These are phyloP conservation scores for Canavalia ensiformis DNA, from an alignment of 306 rosid genomes.

Conservation along the genomic window DNA sequence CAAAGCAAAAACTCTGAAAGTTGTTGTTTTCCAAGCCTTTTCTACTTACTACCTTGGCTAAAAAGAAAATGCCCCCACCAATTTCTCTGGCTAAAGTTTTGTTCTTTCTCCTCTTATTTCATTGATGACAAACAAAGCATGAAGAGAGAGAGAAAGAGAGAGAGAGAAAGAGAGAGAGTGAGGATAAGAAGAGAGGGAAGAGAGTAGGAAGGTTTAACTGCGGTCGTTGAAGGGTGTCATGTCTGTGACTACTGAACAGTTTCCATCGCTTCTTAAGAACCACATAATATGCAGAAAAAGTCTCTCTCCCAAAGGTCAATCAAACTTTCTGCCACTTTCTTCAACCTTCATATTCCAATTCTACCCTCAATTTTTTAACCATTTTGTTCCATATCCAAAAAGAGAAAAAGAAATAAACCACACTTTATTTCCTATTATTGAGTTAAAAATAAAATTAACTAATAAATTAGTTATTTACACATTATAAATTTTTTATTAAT, in stretches of 20 bases:
- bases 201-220: conserved; percentile 49
- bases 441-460: background rate
- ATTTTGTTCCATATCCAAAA: background rate
- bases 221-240: conserved; percentile 56
- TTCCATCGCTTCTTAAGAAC: conserved; percentile 55
- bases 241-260: conserved; percentile 55
- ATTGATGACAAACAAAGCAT: conserved; percentile 41
- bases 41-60: conserved; percentile 42
- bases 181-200: background rate
- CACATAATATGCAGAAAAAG: conserved; percentile 64
- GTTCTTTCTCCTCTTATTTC: conserved; percentile 42
- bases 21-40: background rate
- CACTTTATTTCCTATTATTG: background rate
- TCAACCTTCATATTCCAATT: conserved; percentile 41
- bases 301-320: conserved; percentile 40
- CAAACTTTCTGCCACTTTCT: conserved; percentile 39
- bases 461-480: too few relatives aligned
- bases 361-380: conserved; percentile 15
- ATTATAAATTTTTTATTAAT: too few relatives aligned
- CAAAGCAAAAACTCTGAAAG: background rate
- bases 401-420: background rate
- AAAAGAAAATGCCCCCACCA: conserved; percentile 54
- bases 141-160: background rate
- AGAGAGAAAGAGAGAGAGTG: background rate
- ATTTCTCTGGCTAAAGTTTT: conserved; percentile 35